phyloP scores from a whole-genome alignment of 2,329 filamentous ascomycete species.

The Aspergillus calidoustus region DNA sequence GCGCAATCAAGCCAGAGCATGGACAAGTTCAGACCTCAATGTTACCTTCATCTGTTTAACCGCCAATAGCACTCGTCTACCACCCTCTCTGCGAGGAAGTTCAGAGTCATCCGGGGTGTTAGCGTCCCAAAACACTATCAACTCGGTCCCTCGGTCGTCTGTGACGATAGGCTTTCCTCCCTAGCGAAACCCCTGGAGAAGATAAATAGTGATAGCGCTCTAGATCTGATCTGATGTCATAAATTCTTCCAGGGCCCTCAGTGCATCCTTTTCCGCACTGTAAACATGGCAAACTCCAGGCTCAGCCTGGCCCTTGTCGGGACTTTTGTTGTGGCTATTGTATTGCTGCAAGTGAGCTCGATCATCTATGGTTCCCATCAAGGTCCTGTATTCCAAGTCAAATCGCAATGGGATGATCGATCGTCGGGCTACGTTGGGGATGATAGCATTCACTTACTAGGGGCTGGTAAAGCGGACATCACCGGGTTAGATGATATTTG shows the following conservation, averaged over 20 bases:
- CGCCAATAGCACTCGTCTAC: conserved; percentile 5
- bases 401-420: conserved; percentile 31
- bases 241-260: conserved; percentile 2
- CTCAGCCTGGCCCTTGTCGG: conserved; percentile 32
- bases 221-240: conserved; percentile 16
- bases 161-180: conserved; percentile 7
- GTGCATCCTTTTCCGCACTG: not conserved
- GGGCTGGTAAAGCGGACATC: conserved; percentile 73
- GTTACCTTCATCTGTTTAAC: not conserved
- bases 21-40: conserved; percentile 5
- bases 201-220: conserved; percentile 17
- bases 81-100: conserved; percentile 5
- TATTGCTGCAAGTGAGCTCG: conserved; percentile 39
- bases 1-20: not conserved
- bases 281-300: conserved; percentile 36
- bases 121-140: conserved; percentile 3
- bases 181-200: conserved; percentile 11
- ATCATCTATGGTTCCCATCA: conserved; percentile 25
- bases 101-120: conserved; percentile 9
- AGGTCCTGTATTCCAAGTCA: conserved; percentile 22
- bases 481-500: conserved; percentile 59
- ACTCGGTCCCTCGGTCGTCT: conserved; percentile 15
- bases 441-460: conserved; percentile 63
- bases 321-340: conserved; percentile 32
- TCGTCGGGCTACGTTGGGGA: conserved; percentile 25